Conservation (phyloP, 371 early-diverging fungal species). For the Mucor plumbeus region DNA sequence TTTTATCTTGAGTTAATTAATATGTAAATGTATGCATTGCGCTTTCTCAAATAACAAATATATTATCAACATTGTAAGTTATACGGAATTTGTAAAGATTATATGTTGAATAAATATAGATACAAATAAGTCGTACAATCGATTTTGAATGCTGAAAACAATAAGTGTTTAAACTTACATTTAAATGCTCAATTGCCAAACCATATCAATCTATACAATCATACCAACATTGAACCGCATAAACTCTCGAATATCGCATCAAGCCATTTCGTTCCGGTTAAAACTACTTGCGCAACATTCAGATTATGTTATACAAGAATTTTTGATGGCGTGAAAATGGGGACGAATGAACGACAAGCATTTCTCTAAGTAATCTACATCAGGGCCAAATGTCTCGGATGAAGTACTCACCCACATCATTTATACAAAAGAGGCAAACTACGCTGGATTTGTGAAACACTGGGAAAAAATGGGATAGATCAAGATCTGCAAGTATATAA, state of each 20-base stretch:
- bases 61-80: not conserved
- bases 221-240: not conserved
- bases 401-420: constrained; percentile 6
- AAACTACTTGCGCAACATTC: not conserved
- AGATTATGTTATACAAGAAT: not conserved
- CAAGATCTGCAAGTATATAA: constrained; percentile 1
- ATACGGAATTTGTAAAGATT: not conserved
- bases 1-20: not conserved
- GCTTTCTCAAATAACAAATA: not conserved
- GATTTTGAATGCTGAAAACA: too few species aligned
- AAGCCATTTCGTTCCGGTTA: not conserved
- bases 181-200: too few species aligned
- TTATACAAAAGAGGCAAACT: constrained; percentile 1
- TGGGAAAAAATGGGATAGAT: constrained; percentile 3
- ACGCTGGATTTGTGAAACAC: not conserved
- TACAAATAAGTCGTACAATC: too few species aligned
- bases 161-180: too few species aligned
- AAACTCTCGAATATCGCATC: not conserved
- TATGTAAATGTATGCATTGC: not conserved
- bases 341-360: not conserved
- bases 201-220: too few species aligned
- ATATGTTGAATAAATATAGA: too few species aligned
- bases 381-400: constrained; percentile 1
- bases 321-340: not conserved
- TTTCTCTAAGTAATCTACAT: not conserved